phyloP scores from a whole-genome alignment of 768 basidiomycete species.

The Mycena rebaudengoi region DNA sequence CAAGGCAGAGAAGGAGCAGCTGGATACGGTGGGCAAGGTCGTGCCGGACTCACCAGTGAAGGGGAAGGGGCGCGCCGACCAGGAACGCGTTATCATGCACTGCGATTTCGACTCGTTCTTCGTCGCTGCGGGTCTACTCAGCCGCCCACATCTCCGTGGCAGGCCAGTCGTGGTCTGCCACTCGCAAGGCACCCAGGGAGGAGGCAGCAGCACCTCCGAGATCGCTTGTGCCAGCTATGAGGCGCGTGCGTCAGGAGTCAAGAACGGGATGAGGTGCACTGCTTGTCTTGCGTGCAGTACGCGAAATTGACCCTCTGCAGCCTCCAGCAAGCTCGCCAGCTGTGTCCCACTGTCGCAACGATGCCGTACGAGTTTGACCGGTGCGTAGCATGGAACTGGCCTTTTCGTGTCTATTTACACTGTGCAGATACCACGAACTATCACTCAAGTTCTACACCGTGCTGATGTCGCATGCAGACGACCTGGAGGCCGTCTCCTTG shows the following conservation, averaged over 20 bases:
- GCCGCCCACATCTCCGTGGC: slow-evolving; percentile 82
- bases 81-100: slow-evolving; percentile 83
- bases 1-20: slow-evolving; percentile 17
- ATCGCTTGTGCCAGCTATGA: slow-evolving; percentile 96
- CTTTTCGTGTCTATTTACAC: not conserved
- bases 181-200: slow-evolving; percentile 81
- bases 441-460: slow-evolving; percentile 94
- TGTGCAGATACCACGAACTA: slow-evolving; percentile 79
- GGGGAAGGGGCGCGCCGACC: slow-evolving; percentile 56
- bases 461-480: slow-evolving; percentile 88
- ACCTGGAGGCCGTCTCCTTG: slow-evolving; percentile 93
- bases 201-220: slow-evolving; percentile 86
- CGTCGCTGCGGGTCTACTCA: slow-evolving; percentile 87
- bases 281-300: not conserved
- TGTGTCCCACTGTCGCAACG: slow-evolving; percentile 78
- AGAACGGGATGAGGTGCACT: slow-evolving; percentile 92
- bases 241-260: slow-evolving; percentile 86
- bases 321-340: slow-evolving; percentile 78
- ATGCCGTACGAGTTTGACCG: slow-evolving; percentile 95
- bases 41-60: slow-evolving; percentile 60
- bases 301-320: slow-evolving; percentile 45
- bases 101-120: slow-evolving; percentile 98
- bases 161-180: slow-evolving; percentile 97
- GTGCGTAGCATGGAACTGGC: slow-evolving; percentile 44
- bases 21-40: not conserved